Percentiles rank a stretch among this genome's conserved stretches.
Evolutionary conservation across 768 basidiomycete species (phyloP).

Genomic region (Tremella mesenterica): DNA sequence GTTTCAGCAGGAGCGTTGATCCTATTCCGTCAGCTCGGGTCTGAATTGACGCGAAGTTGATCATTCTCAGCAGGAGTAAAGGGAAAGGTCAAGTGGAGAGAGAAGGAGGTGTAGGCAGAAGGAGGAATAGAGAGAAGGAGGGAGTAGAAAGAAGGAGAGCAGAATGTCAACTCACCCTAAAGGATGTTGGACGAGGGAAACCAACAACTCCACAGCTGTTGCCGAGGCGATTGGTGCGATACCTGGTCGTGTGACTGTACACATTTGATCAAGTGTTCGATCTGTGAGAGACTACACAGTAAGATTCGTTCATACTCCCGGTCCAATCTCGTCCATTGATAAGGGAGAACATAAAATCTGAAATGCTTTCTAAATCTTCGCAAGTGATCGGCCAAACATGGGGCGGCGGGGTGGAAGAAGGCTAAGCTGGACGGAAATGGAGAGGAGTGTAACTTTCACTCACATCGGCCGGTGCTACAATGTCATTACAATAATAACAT

Average conservation of each 20-base stretch:
- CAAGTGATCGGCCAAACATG: too few species aligned
- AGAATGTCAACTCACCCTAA: conserved; percentile 57
- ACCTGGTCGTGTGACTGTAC: conserved; percentile 92
- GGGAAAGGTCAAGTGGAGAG: background rate
- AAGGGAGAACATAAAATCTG: background rate
- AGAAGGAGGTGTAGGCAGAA: background rate
- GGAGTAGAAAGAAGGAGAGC: background rate
- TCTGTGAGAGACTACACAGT: conserved; percentile 59
- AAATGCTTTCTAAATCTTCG: too few species aligned
- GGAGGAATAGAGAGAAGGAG: background rate
- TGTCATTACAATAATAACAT: conserved; percentile 97
- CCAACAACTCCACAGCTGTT: conserved; percentile 83
- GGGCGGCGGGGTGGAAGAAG: too few species aligned
- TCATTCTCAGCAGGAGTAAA: too few species aligned
- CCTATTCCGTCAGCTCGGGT: background rate
- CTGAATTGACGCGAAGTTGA: background rate
- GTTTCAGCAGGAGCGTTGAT: conserved; percentile 60
- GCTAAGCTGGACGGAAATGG: background rate
- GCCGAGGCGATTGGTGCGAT: conserved; percentile 86
- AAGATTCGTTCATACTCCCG: background rate
- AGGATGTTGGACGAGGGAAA: conserved; percentile 81
- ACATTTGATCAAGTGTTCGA: conserved; percentile 96
- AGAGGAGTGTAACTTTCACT: conserved; percentile 21
- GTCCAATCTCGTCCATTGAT: background rate
- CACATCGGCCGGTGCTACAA: conserved; percentile 92